Conservation (phyloP, 345 rosid genomes). For the Lepidium didymum region DNA sequence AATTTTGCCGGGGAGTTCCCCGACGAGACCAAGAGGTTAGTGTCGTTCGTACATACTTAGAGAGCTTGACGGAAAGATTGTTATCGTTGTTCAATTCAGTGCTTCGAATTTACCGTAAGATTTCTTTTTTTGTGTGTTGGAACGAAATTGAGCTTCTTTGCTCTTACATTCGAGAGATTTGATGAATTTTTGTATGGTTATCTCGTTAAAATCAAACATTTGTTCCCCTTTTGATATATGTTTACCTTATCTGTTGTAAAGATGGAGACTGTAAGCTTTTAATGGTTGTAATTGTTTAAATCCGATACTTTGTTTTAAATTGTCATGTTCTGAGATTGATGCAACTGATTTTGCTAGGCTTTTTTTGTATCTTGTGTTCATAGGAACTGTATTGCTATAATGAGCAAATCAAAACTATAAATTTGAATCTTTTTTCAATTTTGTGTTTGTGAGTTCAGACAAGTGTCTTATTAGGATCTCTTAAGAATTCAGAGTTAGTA, state of each 20-base stretch:
- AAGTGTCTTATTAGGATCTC: not conserved
- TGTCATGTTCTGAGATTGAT: not conserved
- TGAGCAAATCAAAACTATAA: not conserved
- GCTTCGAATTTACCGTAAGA: not conserved
- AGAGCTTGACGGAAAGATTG: not conserved
- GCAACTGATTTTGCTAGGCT: not conserved
- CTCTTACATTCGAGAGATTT: not conserved
- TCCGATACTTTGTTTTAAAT: not conserved
- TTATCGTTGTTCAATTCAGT: not conserved
- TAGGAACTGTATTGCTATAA: not conserved
- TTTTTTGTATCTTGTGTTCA: not conserved
- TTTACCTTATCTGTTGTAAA: not conserved
- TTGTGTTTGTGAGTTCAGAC: not conserved
- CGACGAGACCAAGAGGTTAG: not conserved
- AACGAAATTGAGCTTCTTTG: not conserved
- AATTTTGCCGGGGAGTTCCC: not conserved
- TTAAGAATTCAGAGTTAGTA: not conserved
- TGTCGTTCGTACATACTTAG: not conserved
- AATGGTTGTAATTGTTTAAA: not conserved
- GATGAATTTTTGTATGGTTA: not conserved
- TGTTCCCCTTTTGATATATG: not conserved
- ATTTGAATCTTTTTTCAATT: not conserved
- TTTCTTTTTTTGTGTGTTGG: not conserved
- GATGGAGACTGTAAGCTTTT: not conserved
- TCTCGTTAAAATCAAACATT: no score